Evolutionary conservation across 2,329 filamentous ascomycete genomes (phyloP), one percentile per base, ranked within the genome.

Genomic region (Fusarium setosum): DNA sequence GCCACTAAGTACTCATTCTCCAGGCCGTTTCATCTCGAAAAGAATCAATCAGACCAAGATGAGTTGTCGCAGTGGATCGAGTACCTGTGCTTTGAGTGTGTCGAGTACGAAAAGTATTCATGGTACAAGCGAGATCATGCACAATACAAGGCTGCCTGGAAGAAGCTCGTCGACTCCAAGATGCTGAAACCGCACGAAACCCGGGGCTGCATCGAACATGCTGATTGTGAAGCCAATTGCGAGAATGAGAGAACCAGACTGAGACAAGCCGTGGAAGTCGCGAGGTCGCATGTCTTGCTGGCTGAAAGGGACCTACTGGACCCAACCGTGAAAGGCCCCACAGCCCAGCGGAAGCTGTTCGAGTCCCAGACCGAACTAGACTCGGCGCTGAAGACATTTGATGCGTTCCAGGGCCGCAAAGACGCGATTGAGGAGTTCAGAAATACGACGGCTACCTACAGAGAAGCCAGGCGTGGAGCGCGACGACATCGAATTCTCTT

Each of bases 1-100:
- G 53, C 42, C n/a, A n/a, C n/a, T 12, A 61, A 59, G 12, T 48
- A 63, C 41, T 66, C 49, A 6, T 54, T 53, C 11, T 20, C 24
- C 17, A 38, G 42, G 10, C 37, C 42, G 10, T 42, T 67, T 32
- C 32, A 64, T 20, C 55, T 67, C 18, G 51, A 74, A 49, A 32
- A 74, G 41, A 71, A 77, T 51, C 66, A 61, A 4, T 50, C 55
- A 45, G 56, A 67, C 2, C 75, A 81, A 59, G 72, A 78, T 51
- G 61, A 71, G 37, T 49, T 79, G 26, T 73, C 76, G 37, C 78
- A 74, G 8, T 81, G 78, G 78, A 76, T 81, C 50, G 79, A 81
- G 63, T 80, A 76, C 54, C 64, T 79, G 18, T 63, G 55, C 42
- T 79, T 68, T 51, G 67, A 75, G 58, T 52, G 72, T 38, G 49